Base-by-base conservation (phyloP, 345 rosid species). In the Pugionium dolabratum region DNA sequence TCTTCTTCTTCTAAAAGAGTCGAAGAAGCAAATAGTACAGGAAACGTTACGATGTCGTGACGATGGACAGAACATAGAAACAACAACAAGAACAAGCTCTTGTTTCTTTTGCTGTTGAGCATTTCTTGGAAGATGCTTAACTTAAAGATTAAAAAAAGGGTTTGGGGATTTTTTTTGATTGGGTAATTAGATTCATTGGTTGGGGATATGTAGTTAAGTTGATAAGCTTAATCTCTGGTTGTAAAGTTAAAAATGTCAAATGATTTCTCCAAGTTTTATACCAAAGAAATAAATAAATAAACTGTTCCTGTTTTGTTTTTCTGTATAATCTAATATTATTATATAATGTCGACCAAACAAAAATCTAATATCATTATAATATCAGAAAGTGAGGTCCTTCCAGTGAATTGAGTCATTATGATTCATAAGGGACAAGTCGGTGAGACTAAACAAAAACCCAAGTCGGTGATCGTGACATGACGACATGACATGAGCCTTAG, bases 381-480 rank as follows among this genome's bases (percentile, higher is more conserved):
- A 36, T 40, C 11, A 71, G 27, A 34, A 46, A 48, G 37, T 4
- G 35, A 7, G 18, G 18, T 6, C 33, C 10, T 37, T 32, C 31
- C 4, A 47, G 64, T 54, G 75, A 46, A 47, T 46, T 9, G 37
- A 44, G 48, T 41, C 53, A 44, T 54, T 56, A 8, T 62, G 42
- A 54, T 31, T 30, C 52, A 7, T 41, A 31, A 39, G 34, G 53
- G 54, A 50, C 60, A 64, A 64, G 70, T 72, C 76, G 76, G 66
- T 56, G 66, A 57, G 59, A 34, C 66, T 8, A 49, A 44, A 64
- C 51, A 28, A 52, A 7, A n/a, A 51, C 3, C 27, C 45, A 41
- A 54, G 70, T 72, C 71, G 71, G 71, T 45, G 71, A 64, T 64
- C 34, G 66, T 58, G 76, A 64, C 60, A 35, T 42, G 76, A 64